phyloP scores from a whole-genome alignment of 106 monocot species.

The Dendrobium catenatum region DNA sequence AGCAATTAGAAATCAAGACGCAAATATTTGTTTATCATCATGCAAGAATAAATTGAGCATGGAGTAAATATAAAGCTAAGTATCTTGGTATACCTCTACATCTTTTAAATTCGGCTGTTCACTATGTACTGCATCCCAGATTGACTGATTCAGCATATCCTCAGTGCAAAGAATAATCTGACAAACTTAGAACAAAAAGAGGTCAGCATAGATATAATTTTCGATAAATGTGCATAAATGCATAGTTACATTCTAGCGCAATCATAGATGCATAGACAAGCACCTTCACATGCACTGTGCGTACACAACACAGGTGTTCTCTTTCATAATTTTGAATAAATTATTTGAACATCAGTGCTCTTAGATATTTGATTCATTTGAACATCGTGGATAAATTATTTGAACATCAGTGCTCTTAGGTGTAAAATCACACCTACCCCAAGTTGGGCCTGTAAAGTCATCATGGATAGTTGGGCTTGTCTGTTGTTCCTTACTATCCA shows the following conservation, averaged over 20 bases:
- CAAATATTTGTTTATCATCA: too few relatives aligned
- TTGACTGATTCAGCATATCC: slow-evolving; percentile 42
- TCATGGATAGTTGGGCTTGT: too few relatives aligned
- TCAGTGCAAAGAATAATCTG: slow-evolving; percentile 69
- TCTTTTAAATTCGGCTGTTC: slow-evolving; percentile 38
- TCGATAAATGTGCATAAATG: not conserved
- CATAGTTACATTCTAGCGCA: not conserved
- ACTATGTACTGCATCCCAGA: slow-evolving; percentile 62
- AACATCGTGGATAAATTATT: not conserved
- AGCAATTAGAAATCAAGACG: not conserved
- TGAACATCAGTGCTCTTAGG: not conserved
- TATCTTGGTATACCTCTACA: slow-evolving; percentile 33
- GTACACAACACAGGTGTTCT: not conserved
- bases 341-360: not conserved
- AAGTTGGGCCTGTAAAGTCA: too few relatives aligned
- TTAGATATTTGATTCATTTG: too few relatives aligned
- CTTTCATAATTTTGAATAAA: not conserved
- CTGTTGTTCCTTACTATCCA: too few relatives aligned
- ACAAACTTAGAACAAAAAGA: not conserved
- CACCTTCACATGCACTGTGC: not conserved
- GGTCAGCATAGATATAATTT: not conserved
- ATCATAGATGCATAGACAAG: not conserved
- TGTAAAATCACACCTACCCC: too few relatives aligned
- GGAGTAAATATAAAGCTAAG: not conserved
- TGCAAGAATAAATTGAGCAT: not conserved